Evolutionary conservation across 83 land plant species (phyloP).

Genomic region (Isoetes engelmannii): DNA sequence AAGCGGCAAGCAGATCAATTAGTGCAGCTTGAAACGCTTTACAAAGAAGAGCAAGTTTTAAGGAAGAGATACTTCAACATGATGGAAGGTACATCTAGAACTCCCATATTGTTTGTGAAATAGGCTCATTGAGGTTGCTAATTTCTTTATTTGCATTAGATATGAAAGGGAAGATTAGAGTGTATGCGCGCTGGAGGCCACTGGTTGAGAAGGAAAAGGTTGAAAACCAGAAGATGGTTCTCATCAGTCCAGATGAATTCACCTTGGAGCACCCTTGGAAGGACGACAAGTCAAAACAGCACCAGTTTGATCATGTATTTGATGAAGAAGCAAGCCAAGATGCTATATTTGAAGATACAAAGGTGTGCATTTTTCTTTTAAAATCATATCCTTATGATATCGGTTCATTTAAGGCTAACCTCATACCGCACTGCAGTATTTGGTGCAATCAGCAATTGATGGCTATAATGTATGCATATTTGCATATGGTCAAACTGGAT

Average conservation of each 20-base stretch:
- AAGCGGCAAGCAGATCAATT: conserved; percentile 6
- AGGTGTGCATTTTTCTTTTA: background rate
- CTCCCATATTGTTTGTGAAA: too few species aligned
- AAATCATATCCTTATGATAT: background rate
- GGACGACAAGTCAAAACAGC: conserved; percentile 7
- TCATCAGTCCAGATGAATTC: background rate
- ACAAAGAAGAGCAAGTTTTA: conserved; percentile 7
- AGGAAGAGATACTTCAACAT: conserved; percentile 10
- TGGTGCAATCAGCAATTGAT: conserved; percentile 9
- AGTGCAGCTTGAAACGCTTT: background rate
- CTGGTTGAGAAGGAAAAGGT: background rate
- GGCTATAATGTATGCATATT: conserved; percentile 10
- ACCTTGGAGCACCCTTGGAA: conserved; percentile 5
- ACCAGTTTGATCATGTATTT: conserved; percentile 11
- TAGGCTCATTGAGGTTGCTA: background rate
- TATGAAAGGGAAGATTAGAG: conserved; percentile 12
- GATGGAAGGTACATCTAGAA: background rate
- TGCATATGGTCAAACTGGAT: conserved; percentile 7
- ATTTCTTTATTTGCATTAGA: conserved; percentile 6
- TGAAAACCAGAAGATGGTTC: conserved; percentile 6
- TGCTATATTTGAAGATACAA: conserved; percentile 7
- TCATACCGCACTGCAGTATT: background rate
- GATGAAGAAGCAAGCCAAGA: conserved; percentile 9
- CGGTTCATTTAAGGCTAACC: background rate
- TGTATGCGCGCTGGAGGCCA: background rate